Percentiles rank a stretch among this genome's conserved stretches.
phyloP scores from a whole-genome alignment of 148 eudicot genomes.

The Fagopyrum esculentum region DNA sequence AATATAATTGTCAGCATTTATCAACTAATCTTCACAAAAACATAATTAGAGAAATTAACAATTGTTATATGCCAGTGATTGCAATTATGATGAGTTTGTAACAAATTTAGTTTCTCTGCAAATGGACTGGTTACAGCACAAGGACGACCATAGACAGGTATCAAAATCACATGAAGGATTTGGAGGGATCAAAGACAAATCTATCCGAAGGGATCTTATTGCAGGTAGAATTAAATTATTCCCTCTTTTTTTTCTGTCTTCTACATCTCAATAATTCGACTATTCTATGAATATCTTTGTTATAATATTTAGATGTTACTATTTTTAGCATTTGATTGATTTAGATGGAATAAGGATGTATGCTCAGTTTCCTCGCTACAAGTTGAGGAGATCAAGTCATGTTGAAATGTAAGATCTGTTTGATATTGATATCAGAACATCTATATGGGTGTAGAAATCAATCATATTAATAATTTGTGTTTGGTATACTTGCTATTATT shows the following conservation, averaged over 20 bases:
- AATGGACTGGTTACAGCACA: conserved; percentile 19
- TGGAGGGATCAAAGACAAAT: not conserved
- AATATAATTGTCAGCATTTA: too few species aligned
- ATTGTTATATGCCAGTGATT: too few species aligned
- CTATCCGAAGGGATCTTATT: not conserved
- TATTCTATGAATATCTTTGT: not conserved
- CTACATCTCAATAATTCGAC: conserved; percentile 18
- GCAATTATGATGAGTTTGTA: not conserved
- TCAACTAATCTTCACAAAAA: too few species aligned
- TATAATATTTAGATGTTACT: not conserved
- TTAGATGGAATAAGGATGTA: not conserved
- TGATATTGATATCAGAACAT: too few species aligned
- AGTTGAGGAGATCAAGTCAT: not conserved
- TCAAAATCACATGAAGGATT: conserved; percentile 17
- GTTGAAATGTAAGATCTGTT: not conserved
- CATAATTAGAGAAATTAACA: too few species aligned
- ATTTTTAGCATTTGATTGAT: not conserved
- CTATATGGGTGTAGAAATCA: too few species aligned
- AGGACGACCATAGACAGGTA: conserved; percentile 28
- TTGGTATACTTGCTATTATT: too few species aligned
- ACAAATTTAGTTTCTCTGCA: not conserved
- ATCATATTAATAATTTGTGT: too few species aligned
- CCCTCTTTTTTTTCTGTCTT: not conserved
- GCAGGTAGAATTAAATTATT: conserved; percentile 4
- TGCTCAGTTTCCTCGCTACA: not conserved